A percentile compares a stretch with the other conserved stretches of the same genome.
These are phyloP conservation scores for Thraustochytrium striatum DNA, from an alignment of 352 stramenopile species.

Conservation along the genomic window DNA sequence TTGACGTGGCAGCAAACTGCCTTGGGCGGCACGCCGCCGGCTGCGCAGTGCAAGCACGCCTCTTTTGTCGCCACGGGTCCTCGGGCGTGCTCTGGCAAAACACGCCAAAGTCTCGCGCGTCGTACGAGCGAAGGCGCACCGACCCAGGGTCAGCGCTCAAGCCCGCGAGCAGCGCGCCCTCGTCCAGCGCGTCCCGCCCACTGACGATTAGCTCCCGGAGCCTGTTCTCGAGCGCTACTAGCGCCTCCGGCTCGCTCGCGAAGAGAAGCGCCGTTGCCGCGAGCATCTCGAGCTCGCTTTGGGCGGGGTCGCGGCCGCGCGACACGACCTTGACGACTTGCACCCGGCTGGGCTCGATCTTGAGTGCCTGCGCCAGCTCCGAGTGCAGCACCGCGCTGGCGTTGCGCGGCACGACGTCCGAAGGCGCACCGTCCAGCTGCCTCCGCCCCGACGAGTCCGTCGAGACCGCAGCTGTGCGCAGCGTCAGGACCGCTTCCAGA, in stretches of 20 bases:
- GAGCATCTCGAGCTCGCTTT: not conserved
- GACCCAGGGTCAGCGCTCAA: not conserved
- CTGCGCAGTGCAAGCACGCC: not conserved
- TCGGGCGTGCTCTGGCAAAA: not conserved
- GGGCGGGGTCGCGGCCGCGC: too few species aligned
- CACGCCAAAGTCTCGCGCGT: conserved; percentile 2
- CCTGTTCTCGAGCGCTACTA: conserved; percentile 1
- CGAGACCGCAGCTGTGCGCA: too few species aligned
- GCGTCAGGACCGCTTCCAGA: conserved; percentile 2
- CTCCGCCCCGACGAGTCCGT: not conserved
- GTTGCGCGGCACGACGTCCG: not conserved
- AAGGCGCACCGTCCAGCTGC: not conserved
- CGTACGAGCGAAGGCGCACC: not conserved
- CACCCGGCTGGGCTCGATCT: not conserved
- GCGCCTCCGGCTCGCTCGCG: not conserved
- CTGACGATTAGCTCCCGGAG: not conserved
- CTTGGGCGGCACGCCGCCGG: not conserved
- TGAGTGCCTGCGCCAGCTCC: not conserved
- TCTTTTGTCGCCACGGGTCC: not conserved
- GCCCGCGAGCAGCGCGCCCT: not conserved
- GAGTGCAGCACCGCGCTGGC: not conserved
- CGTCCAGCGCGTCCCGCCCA: not conserved
- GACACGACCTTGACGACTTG: not conserved
- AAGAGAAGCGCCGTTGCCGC: not conserved
- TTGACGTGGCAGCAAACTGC: conserved; percentile 2